A percentile compares a stretch with the other conserved stretches of the same genome.
Conservation (phyloP, 2,329 filamentous ascomycete genomes). For the Penicillium sp. region DNA sequence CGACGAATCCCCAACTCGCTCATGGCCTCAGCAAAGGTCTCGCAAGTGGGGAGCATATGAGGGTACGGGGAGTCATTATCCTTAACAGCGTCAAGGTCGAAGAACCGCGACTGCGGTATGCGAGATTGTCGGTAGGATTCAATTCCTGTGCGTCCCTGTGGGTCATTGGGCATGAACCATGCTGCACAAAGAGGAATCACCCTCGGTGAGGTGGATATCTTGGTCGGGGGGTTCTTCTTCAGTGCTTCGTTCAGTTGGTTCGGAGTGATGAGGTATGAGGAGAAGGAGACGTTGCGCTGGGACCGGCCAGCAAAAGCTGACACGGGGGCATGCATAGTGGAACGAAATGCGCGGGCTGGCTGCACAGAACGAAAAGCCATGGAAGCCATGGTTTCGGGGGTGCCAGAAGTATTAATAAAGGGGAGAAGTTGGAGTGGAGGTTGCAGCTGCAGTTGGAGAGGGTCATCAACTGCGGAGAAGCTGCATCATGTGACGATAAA, state of each 20-base stretch:
- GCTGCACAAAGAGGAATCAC: conserved; percentile 88
- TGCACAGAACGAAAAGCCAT: conserved; percentile 37
- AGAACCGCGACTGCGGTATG: conserved; percentile 91
- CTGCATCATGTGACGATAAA: not conserved
- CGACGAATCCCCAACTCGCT: conserved; percentile 81
- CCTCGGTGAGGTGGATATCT: conserved; percentile 78
- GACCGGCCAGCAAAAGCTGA: conserved; percentile 46
- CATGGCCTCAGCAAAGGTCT: conserved; percentile 86
- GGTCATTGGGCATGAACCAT: conserved; percentile 96
- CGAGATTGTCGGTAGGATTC: conserved; percentile 80
- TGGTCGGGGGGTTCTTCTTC: conserved; percentile 77
- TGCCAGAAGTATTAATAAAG: not conserved
- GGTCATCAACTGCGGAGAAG: not conserved
- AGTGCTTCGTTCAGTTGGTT: conserved; percentile 80
- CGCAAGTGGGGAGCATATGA: conserved; percentile 88
- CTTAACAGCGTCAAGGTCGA: conserved; percentile 90
- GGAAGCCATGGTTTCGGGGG: conserved; percentile 38
- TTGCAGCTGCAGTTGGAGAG: not conserved
- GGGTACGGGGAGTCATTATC: conserved; percentile 88
- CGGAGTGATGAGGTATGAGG: conserved; percentile 84
- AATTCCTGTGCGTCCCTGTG: conserved; percentile 72
- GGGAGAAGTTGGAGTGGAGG: not conserved
- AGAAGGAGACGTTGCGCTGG: conserved; percentile 56
- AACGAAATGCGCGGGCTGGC: conserved; percentile 29
- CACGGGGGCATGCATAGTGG: conserved; percentile 32